Evolutionary conservation across 345 rosid genomes (phyloP).

Genomic region (Clarkia xantiana): DNA sequence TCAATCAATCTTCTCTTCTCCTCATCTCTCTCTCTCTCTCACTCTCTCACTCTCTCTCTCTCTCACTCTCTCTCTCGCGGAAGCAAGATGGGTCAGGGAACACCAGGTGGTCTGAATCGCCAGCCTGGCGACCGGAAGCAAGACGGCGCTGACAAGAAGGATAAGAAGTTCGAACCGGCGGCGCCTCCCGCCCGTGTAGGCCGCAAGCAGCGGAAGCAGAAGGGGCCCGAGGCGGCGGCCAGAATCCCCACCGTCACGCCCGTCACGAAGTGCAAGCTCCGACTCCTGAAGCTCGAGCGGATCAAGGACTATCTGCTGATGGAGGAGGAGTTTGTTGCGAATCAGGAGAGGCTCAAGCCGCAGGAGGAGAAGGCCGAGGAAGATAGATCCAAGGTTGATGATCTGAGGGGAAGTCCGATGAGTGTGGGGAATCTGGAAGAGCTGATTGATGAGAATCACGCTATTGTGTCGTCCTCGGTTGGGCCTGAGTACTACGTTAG

Average conservation of each 20-base stretch:
- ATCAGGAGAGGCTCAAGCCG: conserved; percentile 82
- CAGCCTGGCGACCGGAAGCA: conserved; percentile 66
- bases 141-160: conserved; percentile 74
- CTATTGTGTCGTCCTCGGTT: conserved; percentile 82
- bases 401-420: conserved; percentile 89
- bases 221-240: conserved; percentile 89
- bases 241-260: conserved; percentile 79
- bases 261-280: conserved; percentile 64
- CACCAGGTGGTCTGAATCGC: conserved; percentile 70
- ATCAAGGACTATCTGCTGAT: conserved; percentile 78
- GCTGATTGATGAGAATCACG: conserved; percentile 92
- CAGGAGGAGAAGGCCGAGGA: conserved; percentile 97
- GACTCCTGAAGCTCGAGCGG: conserved; percentile 71
- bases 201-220: conserved; percentile 75
- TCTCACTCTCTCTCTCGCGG: not conserved
- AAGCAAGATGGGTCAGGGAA: conserved; percentile 68
- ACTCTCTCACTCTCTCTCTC: conserved; percentile 2
- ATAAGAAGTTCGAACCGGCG: conserved; percentile 82
- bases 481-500: conserved; percentile 95
- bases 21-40: not conserved
- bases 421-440: conserved; percentile 92
- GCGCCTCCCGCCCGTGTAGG: conserved; percentile 90
- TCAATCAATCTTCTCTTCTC: not conserved
- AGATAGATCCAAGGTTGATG: conserved; percentile 84
- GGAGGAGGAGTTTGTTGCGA: conserved; percentile 95